Conservation (phyloP, 148 eudicot genomes). For the Vaccinium vitisidaea region DNA sequence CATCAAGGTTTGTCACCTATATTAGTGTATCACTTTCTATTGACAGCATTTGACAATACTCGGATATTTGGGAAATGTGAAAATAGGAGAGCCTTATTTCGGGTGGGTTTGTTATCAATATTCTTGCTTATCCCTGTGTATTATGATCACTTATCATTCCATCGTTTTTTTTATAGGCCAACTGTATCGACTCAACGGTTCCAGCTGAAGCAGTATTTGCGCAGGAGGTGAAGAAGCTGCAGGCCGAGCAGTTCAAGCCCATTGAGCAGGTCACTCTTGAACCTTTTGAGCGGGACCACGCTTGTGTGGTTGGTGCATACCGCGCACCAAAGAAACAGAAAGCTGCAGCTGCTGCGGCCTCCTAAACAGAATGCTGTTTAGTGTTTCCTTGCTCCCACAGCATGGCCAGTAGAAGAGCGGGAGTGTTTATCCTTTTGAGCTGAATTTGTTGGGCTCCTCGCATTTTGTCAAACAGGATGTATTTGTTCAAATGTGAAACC, state of each 20-base stretch:
- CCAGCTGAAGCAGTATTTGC: slow-evolving; percentile 90
- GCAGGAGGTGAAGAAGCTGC: slow-evolving; percentile 77
- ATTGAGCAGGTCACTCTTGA: slow-evolving; percentile 84
- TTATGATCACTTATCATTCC: too few relatives aligned
- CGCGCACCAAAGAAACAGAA: slow-evolving; percentile 21
- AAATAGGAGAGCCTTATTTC: neutral
- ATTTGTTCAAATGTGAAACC: too few relatives aligned
- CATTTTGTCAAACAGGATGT: too few relatives aligned
- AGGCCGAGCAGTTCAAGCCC: slow-evolving; percentile 83
- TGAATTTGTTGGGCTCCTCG: too few relatives aligned
- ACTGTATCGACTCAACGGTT: slow-evolving; percentile 87
- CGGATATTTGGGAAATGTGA: too few relatives aligned
- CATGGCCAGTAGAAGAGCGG: too few relatives aligned
- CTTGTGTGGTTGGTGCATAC: slow-evolving; percentile 87
- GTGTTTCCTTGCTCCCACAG: neutral
- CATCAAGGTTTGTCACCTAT: slow-evolving; percentile 58
- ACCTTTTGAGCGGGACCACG: slow-evolving; percentile 90
- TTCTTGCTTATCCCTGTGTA: too few relatives aligned
- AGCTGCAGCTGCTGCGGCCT: slow-evolving; percentile 28
- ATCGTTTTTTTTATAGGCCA: slow-evolving; percentile 42
- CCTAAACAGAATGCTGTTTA: neutral
- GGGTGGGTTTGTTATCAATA: too few relatives aligned
- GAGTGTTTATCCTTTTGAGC: too few relatives aligned
- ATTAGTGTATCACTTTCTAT: neutral
- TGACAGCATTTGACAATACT: neutral